Evolutionary conservation across 805 yeast species (phyloP), one percentile per base, ranked within the genome.

Genomic region (Cyberlindnera meyerae): DNA sequence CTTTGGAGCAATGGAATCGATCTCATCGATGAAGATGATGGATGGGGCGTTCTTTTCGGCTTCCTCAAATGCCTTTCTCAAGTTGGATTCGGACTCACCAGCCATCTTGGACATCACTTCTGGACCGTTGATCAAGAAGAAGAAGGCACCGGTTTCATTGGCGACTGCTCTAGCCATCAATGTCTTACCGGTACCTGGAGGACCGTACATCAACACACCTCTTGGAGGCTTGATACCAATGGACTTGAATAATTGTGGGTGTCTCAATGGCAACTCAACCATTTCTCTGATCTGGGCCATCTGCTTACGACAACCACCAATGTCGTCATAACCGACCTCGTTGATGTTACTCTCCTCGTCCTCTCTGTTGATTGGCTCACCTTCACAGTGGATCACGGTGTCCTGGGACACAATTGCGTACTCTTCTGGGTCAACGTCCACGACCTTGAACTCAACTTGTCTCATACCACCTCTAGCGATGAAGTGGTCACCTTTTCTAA

Each of bases 41-140:
- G 98, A 78, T 13, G 98, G 98, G 12, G 97, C 93, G 63, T 93
- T 90, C 70, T 93, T 93, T 68, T 93, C 98, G 39, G 98, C 98
- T 68, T 93, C 98, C 68, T 93, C 98, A 55, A 93, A 93, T 2
- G 98, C 98, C 67, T 89, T 89, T 71, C 98, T 80, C 63, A 93
- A 72, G 58, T 93, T 93, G 24, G 95, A 84, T 70, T 93, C 98
- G 13, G 96, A 85, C 68, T 93, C 98, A 71, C 98, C 98, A 35
- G 98, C 98, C 98, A 93, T 93, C 69, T 93, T 93, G 38, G 97
- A 89, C 98, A 93, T 93, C 58, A 93, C 95, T 67, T 93, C 98
- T 8, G 98, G 98, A 65, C 98, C 98, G 61, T 93, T 93, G 64
- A 93, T 93, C 55, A 93, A 75, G 63, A 93, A 93, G 77, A 93